A percentile compares a stretch with the other conserved stretches of the same genome.
phyloP scores from a whole-genome alignment of 2,329 filamentous ascomycete genomes.

The Capronia americana region DNA sequence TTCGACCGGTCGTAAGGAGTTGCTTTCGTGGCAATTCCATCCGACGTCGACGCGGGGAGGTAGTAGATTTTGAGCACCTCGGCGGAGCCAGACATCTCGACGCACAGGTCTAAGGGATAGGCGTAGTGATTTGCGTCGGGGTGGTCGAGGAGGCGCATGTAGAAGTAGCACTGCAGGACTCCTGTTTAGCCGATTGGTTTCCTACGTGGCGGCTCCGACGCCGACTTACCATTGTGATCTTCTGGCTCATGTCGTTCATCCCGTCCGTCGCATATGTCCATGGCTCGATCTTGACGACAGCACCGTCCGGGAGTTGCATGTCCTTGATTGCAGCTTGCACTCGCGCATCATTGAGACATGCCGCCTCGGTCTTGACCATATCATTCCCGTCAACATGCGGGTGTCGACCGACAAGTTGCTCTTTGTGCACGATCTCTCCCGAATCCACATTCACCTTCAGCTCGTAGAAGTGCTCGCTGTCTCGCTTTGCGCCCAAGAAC shows the following conservation, averaged over 20 bases:
- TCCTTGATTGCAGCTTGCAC: conserved; percentile 54
- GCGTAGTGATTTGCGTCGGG: conserved; percentile 64
- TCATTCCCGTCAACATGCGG: conserved; percentile 57
- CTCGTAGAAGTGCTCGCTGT: conserved; percentile 46
- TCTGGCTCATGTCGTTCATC: conserved; percentile 56
- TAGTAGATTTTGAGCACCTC: conserved; percentile 59
- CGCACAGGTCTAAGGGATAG: conserved; percentile 62
- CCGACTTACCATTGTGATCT: conserved; percentile 57
- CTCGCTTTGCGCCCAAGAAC: conserved; percentile 44
- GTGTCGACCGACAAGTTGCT: conserved; percentile 52
- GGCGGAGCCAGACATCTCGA: conserved; percentile 59
- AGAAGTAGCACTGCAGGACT: conserved; percentile 46
- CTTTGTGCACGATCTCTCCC: conserved; percentile 39
- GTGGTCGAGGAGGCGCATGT: conserved; percentile 50
- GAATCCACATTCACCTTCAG: conserved; percentile 43
- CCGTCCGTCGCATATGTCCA: conserved; percentile 65
- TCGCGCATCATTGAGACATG: conserved; percentile 52
- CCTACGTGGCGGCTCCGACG: neutral
- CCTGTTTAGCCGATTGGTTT: neutral
- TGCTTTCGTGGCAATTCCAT: conserved; percentile 47
- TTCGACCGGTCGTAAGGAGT: conserved; percentile 52
- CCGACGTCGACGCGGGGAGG: conserved; percentile 52
- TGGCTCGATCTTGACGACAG: conserved; percentile 58
- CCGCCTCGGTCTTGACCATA: conserved; percentile 57
- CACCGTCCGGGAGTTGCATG: conserved; percentile 54